Base-by-base conservation (phyloP, 352 stramenopile genomes). In the Achlya hypogyna region DNA sequence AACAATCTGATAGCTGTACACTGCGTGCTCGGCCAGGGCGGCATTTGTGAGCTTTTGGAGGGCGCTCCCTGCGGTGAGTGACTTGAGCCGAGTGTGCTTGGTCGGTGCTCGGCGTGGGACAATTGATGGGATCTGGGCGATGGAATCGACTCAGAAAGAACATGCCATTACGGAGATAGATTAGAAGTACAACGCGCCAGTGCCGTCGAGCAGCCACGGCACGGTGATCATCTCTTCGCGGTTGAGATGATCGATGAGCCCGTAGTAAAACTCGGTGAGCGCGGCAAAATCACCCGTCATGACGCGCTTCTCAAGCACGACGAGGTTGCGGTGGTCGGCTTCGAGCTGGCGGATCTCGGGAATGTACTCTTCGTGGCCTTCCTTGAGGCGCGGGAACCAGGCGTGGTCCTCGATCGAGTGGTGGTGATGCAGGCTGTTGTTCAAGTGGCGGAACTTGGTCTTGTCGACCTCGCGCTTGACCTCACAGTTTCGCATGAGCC, bases 171-270 rank as follows among this genome's bases (percentile, higher is more conserved):
- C n/a, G n/a, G n/a, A n/a, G n/a, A n/a, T n/a, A n/a, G 38, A 1
- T 45, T 45, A 45, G n/a, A 45, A 45, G 38, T 63, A 63, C 27
- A 63, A 43, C 32, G 25, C 53, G 25, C 53, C 53, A 22, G 53
- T 63, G 53, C 53, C 53, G 9, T 63, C 53, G 4, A 63, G 53
- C 12, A 63, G 53, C 53, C 53, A 63, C 25, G 53, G 53, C 32
- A 63, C 53, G 18, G 53, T 43, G 18, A 63, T 28, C 53, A 63
- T 63, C 35, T 63, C 53, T 49, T 63, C 53, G 28, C 53, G 53
- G 53, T 63, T 63, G 25, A 63, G 32, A 28, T 63, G 53, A 32
- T 63, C 53, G 20, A 63, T 49, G 53, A 63, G 53, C 14, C 35
- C 25, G n/a, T 63, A 16, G 32, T 29, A 34, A 34, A 63, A 63